Evolutionary conservation across 805 yeast genomes (phyloP), one percentile per base, ranked within the genome.

Genomic region (Cephaloascus fragrans): DNA sequence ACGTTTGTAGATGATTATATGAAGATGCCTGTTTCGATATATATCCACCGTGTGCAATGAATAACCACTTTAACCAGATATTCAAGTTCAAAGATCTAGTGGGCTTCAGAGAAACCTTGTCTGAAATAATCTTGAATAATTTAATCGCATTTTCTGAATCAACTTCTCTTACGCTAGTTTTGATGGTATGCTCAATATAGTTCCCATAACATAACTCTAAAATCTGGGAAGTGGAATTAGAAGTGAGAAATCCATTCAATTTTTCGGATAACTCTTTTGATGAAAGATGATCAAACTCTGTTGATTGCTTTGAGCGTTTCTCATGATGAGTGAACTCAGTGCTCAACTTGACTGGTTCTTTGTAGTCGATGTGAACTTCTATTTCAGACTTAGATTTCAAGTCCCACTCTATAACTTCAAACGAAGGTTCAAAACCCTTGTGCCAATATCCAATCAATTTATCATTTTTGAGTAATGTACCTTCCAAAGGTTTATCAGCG

Each of bases 21-120:
- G 80, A 67, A 40, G 76, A 71, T 4, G 69, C 58, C 31, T 74
- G 64, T 26, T 70, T 64, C 12, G 74, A 67, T 16, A 81, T 63
- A 45, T 80, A 73, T 1, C 85, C 75, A 19, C 89, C 86, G 51
- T 82, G 83, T 12, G 73, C 60, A 19, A 88, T 68, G 42, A 89
- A 61, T 15, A 85, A 48, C 87, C 93, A 86, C 56, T 84, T 83
- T 38, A 89, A 65, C 96, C 97, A 90, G 4, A 75, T 50, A 35
- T 68, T 60, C 36, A 61, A 48, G 12, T 57, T 41, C 15, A 51
- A 41, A 26, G 48, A 51, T 34, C 47, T 48, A 4, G 63, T 46
- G 16, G 65, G 58, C 37, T 55, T 57, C 3, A 36, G 36, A 2
- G 62, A 49, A 4, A 65, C 60, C 23, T 50, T 54, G 3, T 44